phyloP scores from a whole-genome alignment of 129 eudicot species.

The Flaveria ramosissima region DNA sequence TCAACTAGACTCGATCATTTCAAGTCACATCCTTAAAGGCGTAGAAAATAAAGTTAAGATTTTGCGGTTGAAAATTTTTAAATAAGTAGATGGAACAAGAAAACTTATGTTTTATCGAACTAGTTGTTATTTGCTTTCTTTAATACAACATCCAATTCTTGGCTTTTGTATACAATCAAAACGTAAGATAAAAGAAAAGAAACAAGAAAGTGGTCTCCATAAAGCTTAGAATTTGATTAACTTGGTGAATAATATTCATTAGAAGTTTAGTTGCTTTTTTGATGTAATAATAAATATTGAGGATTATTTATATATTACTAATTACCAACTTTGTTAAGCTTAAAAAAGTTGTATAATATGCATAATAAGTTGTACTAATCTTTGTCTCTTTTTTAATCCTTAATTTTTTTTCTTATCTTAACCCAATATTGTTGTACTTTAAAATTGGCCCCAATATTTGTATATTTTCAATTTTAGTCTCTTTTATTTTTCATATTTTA shows the following conservation, averaged over 20 bases:
- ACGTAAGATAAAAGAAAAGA: not conserved
- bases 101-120: not conserved
- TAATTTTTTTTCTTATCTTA: too few relatives aligned
- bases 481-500: too few relatives aligned
- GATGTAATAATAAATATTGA: not conserved
- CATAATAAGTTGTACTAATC: too few relatives aligned
- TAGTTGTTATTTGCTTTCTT: not conserved
- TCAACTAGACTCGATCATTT: slow-evolving; percentile 26
- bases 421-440: too few relatives aligned
- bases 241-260: not conserved
- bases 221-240: not conserved
- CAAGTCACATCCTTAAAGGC: not conserved
- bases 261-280: not conserved
- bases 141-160: not conserved
- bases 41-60: not conserved
- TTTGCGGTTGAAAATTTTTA: not conserved
- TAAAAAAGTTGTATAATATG: too few relatives aligned
- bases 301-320: too few relatives aligned
- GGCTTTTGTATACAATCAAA: not conserved
- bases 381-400: too few relatives aligned
- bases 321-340: too few relatives aligned
- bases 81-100: not conserved
- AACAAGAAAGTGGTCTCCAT: not conserved
- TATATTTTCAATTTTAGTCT: too few relatives aligned
- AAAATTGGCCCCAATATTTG: too few relatives aligned